These are phyloP conservation scores for Laguncularia racemosa DNA, from an alignment of 345 rosid species.

Conservation along the genomic window DNA sequence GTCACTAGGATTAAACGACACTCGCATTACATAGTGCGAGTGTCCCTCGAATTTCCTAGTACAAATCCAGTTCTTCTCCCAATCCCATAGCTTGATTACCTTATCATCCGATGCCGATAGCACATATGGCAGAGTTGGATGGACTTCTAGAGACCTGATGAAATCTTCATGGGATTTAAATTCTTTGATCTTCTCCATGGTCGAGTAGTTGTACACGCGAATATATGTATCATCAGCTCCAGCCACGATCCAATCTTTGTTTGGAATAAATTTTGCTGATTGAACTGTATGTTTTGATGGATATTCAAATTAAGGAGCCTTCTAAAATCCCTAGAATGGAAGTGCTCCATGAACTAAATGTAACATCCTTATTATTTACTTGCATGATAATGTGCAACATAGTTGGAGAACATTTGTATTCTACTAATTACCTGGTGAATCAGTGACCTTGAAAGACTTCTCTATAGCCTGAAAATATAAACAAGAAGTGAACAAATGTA, in stretches of 20 bases:
- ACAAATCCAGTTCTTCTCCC: slow-evolving; percentile 38
- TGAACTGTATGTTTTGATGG: slow-evolving; percentile 15
- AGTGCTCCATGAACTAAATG: no score
- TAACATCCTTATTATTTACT: no score
- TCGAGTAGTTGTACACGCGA: slow-evolving; percentile 20
- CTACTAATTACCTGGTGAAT: slow-evolving; percentile 8
- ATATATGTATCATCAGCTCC: slow-evolving; percentile 30
- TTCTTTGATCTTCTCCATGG: slow-evolving; percentile 25
- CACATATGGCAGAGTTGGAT: slow-evolving; percentile 20
- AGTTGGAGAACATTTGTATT: not conserved
- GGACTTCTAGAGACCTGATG: slow-evolving; percentile 25
- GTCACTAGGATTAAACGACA: slow-evolving; percentile 15
- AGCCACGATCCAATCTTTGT: slow-evolving; percentile 24
- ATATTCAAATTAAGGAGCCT: no score
- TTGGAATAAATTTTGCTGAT: slow-evolving; percentile 29
- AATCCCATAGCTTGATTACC: slow-evolving; percentile 33
- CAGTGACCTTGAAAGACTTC: slow-evolving; percentile 9
- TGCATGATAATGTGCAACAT: no score
- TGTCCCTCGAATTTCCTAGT: slow-evolving; percentile 25
- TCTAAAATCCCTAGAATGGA: no score
- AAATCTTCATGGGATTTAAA: slow-evolving; percentile 29
- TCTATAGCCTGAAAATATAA: slow-evolving; percentile 1
- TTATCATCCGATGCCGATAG: slow-evolving; percentile 30
- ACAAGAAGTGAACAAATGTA: not conserved
- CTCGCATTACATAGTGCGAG: slow-evolving; percentile 36